Conservation (phyloP, 2,329 filamentous ascomycete species). For the Exophiala sp. region DNA sequence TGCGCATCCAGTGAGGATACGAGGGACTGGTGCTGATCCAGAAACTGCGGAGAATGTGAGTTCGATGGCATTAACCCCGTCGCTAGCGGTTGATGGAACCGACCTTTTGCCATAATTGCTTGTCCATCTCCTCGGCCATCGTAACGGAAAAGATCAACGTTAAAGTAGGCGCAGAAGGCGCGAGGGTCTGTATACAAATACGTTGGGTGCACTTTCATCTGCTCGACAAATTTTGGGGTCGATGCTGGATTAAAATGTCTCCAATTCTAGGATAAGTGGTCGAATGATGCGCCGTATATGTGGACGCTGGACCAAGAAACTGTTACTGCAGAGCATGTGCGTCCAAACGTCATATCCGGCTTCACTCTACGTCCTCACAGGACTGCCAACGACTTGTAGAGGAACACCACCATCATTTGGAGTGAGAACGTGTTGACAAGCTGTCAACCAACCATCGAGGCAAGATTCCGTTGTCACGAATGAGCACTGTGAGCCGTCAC, state of each 20-base stretch:
- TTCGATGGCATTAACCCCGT: neutral
- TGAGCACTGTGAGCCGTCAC: too few relatives aligned
- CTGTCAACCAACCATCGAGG: too few relatives aligned
- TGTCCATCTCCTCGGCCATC: neutral
- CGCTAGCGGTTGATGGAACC: neutral
- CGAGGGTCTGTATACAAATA: neutral
- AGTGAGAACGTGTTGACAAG: too few relatives aligned
- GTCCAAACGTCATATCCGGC: neutral
- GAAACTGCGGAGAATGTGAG: conserved; percentile 13
- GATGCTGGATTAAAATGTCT: conserved; percentile 7
- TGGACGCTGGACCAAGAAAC: neutral
- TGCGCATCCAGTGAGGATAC: conserved; percentile 17
- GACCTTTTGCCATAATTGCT: conserved; percentile 11
- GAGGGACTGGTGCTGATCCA: conserved; percentile 16
- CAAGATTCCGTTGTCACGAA: too few relatives aligned
- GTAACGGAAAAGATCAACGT: neutral
- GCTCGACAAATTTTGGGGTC: conserved; percentile 3
- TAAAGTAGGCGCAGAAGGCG: neutral
- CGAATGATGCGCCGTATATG: neutral
- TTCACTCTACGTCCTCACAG: neutral
- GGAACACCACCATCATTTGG: too few relatives aligned
- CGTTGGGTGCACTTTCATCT: neutral
- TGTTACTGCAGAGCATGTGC: neutral
- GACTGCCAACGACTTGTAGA: neutral
- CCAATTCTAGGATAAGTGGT: neutral